A percentile compares a stretch with the other conserved stretches of the same genome.
These are phyloP conservation scores for Boletus tomentosulus DNA, from an alignment of 768 basidiomycete genomes.

Conservation along the genomic window DNA sequence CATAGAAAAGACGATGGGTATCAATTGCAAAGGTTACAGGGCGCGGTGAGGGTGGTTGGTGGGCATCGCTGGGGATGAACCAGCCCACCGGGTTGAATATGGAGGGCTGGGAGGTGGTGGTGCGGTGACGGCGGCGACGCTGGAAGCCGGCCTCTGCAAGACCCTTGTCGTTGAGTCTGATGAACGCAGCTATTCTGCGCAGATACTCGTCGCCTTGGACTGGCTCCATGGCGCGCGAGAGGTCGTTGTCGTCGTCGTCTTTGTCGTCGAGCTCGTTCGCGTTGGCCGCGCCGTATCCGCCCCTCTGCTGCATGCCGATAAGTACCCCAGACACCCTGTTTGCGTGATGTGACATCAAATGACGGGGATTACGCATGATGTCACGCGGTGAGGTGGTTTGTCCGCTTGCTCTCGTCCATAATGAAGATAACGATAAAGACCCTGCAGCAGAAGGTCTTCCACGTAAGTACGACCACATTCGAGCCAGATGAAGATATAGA, in stretches of 20 bases:
- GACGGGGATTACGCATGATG: constrained; percentile 19
- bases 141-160: constrained; percentile 64
- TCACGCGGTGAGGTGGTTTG: constrained; percentile 13
- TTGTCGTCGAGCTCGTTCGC: constrained; percentile 6
- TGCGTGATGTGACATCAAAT: constrained; percentile 17
- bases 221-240: constrained; percentile 37
- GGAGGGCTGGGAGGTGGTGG: constrained; percentile 33
- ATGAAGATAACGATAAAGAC: constrained; percentile 98
- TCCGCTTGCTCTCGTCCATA: constrained; percentile 28
- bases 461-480: constrained; percentile 38
- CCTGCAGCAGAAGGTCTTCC: constrained; percentile 88
- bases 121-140: constrained; percentile 41
- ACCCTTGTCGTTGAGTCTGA: constrained; percentile 65
- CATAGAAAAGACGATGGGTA: constrained; percentile 82
- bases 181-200: constrained; percentile 62
- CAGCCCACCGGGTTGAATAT: constrained; percentile 61
- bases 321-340: constrained; percentile 21
- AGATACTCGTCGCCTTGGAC: constrained; percentile 76
- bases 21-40: constrained; percentile 69
- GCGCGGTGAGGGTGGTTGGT: constrained; percentile 38
- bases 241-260: constrained; percentile 15
- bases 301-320: constrained; percentile 20
- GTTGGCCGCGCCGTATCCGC: constrained; percentile 11
- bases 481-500: neutral
- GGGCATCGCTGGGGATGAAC: constrained; percentile 36